Base-by-base conservation (phyloP, 106 monocot genomes). In the Ottelia alismoides region DNA sequence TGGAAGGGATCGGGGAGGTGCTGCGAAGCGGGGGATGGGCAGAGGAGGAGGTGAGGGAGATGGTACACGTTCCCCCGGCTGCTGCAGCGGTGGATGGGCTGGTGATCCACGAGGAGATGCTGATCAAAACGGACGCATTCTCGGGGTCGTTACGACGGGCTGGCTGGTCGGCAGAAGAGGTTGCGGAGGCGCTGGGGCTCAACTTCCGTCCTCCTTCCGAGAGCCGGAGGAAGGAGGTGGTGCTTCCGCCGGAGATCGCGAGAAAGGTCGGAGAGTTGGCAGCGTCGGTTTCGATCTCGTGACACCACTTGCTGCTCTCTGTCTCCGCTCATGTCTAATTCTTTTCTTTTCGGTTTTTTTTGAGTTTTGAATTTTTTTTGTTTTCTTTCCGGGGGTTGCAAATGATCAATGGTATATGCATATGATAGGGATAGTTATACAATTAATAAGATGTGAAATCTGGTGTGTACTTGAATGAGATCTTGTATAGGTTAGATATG, bases 151-250 rank as follows among this genome's bases (percentile, higher is more conserved):
- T 89, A 21, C 53, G 72, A 24, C 64, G 80, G 11, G 84, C 84
- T 10, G 89, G 89, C 16, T 89, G 89, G 89, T 74, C 56, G 43
- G 54, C 74, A 24, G 89, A 89, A 10, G 84, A 84, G 28, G 71
- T 85, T 21, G 61, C 73, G 16, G 76, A 85, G 21, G 79, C 69
- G 6, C 66, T 80, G 0, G 64, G 73, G 22, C 64, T 77, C 49
- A 74, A 68, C 49, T 43, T 28, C 11, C 25, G 76, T 28, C 63
- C 58, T 17, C 32, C 69, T 44, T n/a, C n/a, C n/a, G n/a, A n/a
- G n/a, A n/a, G n/a, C n/a, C n/a, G n/a, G n/a, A n/a, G n/a, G n/a
- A n/a, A n/a, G n/a, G n/a, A n/a, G n/a, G 43, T 80, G 35, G 70
- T 57, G 46, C 20, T 85, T 3, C 64, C 84, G 32, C 73, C 76